Percentiles rank a stretch among this genome's conserved stretches.
Evolutionary conservation across 2,329 filamentous ascomycete genomes (phyloP).

Genomic region (Penicillium concentricum): DNA sequence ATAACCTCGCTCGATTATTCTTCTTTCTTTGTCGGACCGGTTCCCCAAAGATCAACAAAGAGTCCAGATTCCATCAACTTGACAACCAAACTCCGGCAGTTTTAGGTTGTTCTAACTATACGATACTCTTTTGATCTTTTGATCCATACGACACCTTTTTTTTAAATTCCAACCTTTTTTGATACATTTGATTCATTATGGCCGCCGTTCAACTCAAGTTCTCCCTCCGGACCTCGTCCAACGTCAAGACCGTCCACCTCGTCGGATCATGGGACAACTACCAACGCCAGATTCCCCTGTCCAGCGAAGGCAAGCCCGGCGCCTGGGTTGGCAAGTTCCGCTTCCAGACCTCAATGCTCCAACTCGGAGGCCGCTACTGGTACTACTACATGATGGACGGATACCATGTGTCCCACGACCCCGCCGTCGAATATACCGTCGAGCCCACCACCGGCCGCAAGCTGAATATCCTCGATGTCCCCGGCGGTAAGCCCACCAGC

Average conservation of each 20-base stretch:
- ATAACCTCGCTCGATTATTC: conserved; percentile 29
- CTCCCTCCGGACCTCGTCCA: conserved; percentile 89
- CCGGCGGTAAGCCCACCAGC: conserved; percentile 53
- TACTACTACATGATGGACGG: conserved; percentile 99
- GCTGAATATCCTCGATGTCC: conserved; percentile 95
- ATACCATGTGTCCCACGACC: conserved; percentile 97
- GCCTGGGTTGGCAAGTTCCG: conserved; percentile 96
- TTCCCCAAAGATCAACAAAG: conserved; percentile 24
- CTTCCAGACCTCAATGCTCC: conserved; percentile 83
- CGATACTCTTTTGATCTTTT: conserved; percentile 23
- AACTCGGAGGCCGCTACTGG: conserved; percentile 94
- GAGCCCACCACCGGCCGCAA: conserved; percentile 97
- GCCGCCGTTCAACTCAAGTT: conserved; percentile 92
- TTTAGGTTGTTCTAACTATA: conserved; percentile 19
- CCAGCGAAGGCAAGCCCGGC: conserved; percentile 85
- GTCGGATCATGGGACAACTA: conserved; percentile 99
- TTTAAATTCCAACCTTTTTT: conserved; percentile 13
- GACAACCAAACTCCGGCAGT: conserved; percentile 31
- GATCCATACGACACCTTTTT: conserved; percentile 25
- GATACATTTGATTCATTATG: conserved; percentile 53
- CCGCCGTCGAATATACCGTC: conserved; percentile 79
- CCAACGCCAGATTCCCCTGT: conserved; percentile 87
- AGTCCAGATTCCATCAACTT: conserved; percentile 9
- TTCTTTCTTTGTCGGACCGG: conserved; percentile 34
- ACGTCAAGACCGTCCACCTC: conserved; percentile 96